Evolutionary conservation across 1,139 yeast genomes (phyloP), one percentile per base, ranked within the genome.

Genomic region (Scheffersomyces cryptocercus): DNA sequence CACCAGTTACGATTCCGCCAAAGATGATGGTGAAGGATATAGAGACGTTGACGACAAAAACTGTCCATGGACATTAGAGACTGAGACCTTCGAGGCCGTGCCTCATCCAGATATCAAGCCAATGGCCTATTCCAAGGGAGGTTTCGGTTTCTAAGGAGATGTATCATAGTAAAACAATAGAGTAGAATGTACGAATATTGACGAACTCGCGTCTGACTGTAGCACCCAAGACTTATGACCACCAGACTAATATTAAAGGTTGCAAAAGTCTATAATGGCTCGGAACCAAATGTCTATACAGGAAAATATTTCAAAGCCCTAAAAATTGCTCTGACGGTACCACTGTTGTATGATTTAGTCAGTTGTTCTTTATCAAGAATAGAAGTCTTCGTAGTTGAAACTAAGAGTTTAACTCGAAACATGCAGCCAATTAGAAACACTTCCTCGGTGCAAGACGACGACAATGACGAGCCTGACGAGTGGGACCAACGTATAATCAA

Each of bases 31-130:
- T 5, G 81, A 78, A 52, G 81, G 81, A 3, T 85, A 83, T 50
- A 75, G 79, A 51, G 68, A 77, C 45, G 62, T 62, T 2, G 51
- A 68, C n/a, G 78, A 73, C 48, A 43, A 53, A 4, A 74, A 73
- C 53, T 64, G 74, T 53, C 79, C 77, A n/a, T 74, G 79, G 79
- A 51, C 42, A 2, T 68, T 88, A 51, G 68, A 77, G 4, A 77
- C 73, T 42, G 75, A 76, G 49, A 80, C 81, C 2, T 91, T 88
- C 62, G 77, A 68, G 30, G 97, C 96, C 1, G 96, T 87, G 14
- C 83, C 86, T 28, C 99, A 93, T 66, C 99, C 99, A 2, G 84
- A 86, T 53, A 70, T 93, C 48, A 88, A 85, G 56, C 98, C 99
- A 38, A 93, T 93, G 99, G 96, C 96, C 1, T 91, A 91, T 61